Conservation (phyloP, 2,329 filamentous ascomycete species). For the Arthrobotrys iridis region DNA sequence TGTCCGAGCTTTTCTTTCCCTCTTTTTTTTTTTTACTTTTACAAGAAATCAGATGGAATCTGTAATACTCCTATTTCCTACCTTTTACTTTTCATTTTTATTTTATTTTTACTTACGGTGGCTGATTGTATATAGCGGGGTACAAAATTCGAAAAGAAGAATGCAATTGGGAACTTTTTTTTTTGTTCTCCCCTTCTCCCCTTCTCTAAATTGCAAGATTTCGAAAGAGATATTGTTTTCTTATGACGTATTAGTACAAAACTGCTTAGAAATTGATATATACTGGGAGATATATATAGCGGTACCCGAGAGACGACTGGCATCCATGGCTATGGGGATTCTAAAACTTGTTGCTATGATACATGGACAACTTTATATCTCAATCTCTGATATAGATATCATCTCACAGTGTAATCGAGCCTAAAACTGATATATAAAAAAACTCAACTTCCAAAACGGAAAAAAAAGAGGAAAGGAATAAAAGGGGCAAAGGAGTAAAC, state of each 20-base stretch:
- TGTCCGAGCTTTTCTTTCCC: not conserved
- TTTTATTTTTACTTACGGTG: not conserved
- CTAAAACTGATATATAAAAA: not conserved
- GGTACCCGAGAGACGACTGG: too few species aligned
- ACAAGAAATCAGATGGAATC: slow-evolving; percentile 9
- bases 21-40: not conserved
- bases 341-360: not conserved
- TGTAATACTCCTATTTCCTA: slow-evolving; percentile 3
- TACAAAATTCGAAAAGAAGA: slow-evolving; percentile 6
- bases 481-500: slow-evolving; percentile 2
- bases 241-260: too few species aligned
- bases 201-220: not conserved
- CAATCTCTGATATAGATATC: not conserved
- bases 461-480: not conserved
- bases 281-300: not conserved
- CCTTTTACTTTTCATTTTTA: not conserved
- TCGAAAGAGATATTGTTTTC: too few species aligned
- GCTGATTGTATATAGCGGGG: slow-evolving; percentile 36
- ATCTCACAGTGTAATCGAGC: not conserved
- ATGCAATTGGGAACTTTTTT: not conserved
- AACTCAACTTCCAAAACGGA: not conserved
- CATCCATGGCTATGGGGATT: not conserved
- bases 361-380: not conserved
- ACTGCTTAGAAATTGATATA: too few species aligned
- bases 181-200: too few species aligned